Conservation (phyloP, 495 filamentous ascomycete genomes). For the Aspergillus cavernicola region DNA sequence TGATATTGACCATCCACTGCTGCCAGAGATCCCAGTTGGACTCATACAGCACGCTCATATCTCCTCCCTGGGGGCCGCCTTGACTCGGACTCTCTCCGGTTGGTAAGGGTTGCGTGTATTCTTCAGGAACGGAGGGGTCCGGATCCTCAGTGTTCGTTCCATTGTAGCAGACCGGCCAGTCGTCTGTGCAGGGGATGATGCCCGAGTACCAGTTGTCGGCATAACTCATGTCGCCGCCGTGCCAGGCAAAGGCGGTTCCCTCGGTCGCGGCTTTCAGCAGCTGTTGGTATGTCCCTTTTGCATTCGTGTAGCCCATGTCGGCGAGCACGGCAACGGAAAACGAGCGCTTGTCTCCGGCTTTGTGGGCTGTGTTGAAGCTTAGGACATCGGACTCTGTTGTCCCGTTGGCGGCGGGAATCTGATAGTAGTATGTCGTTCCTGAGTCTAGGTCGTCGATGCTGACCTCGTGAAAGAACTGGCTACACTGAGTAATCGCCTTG, state of each 20-base stretch:
- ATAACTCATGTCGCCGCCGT: slow-evolving; percentile 48
- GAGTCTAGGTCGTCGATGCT: slow-evolving; percentile 22
- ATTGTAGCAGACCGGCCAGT: slow-evolving; percentile 54
- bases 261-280: slow-evolving; percentile 33
- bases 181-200: slow-evolving; percentile 43
- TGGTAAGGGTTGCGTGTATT: slow-evolving; percentile 43
- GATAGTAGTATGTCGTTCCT: slow-evolving; percentile 14
- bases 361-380: slow-evolving; percentile 39
- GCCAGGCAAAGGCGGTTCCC: slow-evolving; percentile 48
- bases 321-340: slow-evolving; percentile 41
- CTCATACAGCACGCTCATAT: slow-evolving; percentile 49
- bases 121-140: slow-evolving; percentile 27
- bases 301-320: slow-evolving; percentile 51
- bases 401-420: slow-evolving; percentile 20
- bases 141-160: slow-evolving; percentile 31
- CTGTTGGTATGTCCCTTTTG: slow-evolving; percentile 42
- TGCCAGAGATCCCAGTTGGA: slow-evolving; percentile 50
- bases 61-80: slow-evolving; percentile 28
- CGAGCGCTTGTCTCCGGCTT: slow-evolving; percentile 31
- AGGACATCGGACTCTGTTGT: slow-evolving; percentile 27
- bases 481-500: slow-evolving; percentile 45
- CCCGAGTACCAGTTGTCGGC: slow-evolving; percentile 39
- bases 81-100: slow-evolving; percentile 46
- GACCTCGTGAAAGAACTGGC: slow-evolving; percentile 46
- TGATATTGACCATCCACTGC: slow-evolving; percentile 41